Evolutionary conservation across 2,329 filamentous ascomycete genomes (phyloP), one percentile per base, ranked within the genome.

Genomic region (Lanzia echinophila): DNA sequence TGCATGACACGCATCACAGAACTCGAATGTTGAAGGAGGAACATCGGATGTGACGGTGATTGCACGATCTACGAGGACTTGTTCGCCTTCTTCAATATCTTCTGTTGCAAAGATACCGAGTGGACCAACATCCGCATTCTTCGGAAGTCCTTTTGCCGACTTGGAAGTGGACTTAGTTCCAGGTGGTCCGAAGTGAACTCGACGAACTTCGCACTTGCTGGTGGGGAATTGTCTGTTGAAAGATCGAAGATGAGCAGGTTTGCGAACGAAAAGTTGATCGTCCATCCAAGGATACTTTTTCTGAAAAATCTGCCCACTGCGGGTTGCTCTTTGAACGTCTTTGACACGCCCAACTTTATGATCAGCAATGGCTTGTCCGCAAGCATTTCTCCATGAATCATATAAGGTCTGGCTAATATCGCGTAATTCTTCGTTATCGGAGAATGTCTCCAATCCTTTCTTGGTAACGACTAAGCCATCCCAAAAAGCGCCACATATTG

Each of bases 251-350:
- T n/a, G n/a, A n/a, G n/a, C n/a, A n/a, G n/a, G n/a, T n/a, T n/a
- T n/a, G n/a, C n/a, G n/a, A n/a, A n/a, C n/a, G 17, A 58, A 62
- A 1, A 66, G 50, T 1, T 34, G 46, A 6, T 55, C n/a, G 11
- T 62, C 58, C 46, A 65, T 38, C 63, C 63, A 66, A 5, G 64
- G 64, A 31, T 67, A 67, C n/a, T 46, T 57, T 20, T 58, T 62
- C 42, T 60, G 57, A 19, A 54, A 60, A 1, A 66, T 63, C 34
- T 57, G 55, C 1, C 63, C 63, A 2, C 13, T 51, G 10, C 60
- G 38, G 4, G 47, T 52, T 2, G 36, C 15, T 1, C 42, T 32
- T 17, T 39, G 38, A 3, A 31, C 17, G 3, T 42, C 33, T 17
- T 42, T 2, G 28, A 46, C 28, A 32, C 22, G 3, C 24, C 58